Evolutionary conservation across 169 alveolate species (phyloP).

Genomic region (Babesia bigemina): DNA sequence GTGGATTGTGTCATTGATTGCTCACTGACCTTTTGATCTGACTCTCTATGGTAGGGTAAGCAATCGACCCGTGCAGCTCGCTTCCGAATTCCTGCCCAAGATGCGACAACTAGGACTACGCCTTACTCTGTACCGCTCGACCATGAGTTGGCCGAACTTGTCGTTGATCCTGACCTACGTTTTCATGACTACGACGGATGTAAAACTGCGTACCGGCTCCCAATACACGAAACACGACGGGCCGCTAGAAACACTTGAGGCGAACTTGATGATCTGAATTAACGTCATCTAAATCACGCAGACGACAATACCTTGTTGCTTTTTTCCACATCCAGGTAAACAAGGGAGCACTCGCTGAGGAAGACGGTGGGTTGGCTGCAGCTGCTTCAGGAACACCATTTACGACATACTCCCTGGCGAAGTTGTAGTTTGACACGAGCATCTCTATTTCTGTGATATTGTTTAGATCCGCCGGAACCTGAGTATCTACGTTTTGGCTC

Average conservation of each 20-base stretch:
- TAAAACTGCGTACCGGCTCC: constrained; percentile 34
- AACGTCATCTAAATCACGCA: not conserved
- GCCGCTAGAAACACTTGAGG: not conserved
- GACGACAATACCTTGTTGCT: constrained; percentile 20
- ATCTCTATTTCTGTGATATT: constrained; percentile 16
- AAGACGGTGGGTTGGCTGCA: constrained; percentile 48
- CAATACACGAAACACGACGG: constrained; percentile 50
- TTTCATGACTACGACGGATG: not conserved
- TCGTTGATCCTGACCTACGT: constrained; percentile 13
- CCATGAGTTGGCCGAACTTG: constrained; percentile 17
- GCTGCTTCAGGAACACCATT: not conserved
- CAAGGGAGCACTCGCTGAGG: constrained; percentile 48
- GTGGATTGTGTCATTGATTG: not conserved
- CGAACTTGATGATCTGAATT: constrained; percentile 13
- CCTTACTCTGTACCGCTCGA: constrained; percentile 11
- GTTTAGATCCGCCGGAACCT: constrained; percentile 33
- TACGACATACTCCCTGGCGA: constrained; percentile 9
- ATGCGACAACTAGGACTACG: not conserved
- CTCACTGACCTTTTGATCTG: constrained; percentile 36
- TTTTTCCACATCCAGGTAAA: constrained; percentile 19
- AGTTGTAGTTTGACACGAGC: not conserved
- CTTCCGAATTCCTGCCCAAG: not conserved
- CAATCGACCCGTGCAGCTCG: constrained; percentile 17
- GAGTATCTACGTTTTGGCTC: not conserved
- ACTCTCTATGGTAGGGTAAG: constrained; percentile 34